Evolutionary conservation across 768 basidiomycete genomes (phyloP).

Genomic region (Lentinula sp.): DNA sequence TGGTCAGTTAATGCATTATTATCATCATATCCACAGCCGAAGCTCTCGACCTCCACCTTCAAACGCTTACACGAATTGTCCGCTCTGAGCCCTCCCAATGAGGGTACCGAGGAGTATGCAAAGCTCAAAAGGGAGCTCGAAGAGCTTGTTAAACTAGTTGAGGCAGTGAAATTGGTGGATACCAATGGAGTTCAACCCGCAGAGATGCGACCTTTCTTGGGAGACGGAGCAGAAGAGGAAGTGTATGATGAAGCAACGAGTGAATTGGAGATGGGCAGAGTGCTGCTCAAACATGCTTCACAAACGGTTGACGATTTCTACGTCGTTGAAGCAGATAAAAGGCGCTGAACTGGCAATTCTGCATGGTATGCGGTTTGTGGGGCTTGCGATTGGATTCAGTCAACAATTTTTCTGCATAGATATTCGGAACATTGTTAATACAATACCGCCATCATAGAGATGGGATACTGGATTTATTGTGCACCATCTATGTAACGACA

Average conservation of each 20-base stretch:
- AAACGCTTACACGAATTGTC: constrained; percentile 65
- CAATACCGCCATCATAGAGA: too few relatives aligned
- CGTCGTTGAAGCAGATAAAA: constrained; percentile 50
- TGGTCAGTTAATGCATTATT: constrained; percentile 80
- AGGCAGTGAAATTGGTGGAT: constrained; percentile 69
- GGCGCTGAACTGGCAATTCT: constrained; percentile 5
- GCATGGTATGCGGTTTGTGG: neutral
- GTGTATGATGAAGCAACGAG: constrained; percentile 10
- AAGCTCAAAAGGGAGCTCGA: constrained; percentile 56
- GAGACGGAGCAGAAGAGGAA: constrained; percentile 29
- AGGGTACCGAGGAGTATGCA: constrained; percentile 47
- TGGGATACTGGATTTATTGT: too few relatives aligned
- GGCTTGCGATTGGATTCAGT: neutral
- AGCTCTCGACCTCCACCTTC: constrained; percentile 50
- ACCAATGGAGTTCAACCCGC: constrained; percentile 27
- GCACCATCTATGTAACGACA: too few relatives aligned
- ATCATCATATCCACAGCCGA: constrained; percentile 70
- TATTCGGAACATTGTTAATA: too few relatives aligned
- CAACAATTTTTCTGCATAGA: neutral
- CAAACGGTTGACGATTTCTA: constrained; percentile 52
- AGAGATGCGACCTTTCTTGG: constrained; percentile 32
- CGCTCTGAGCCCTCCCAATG: constrained; percentile 61
- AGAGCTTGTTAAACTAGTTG: constrained; percentile 70
- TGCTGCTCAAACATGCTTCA: constrained; percentile 45
- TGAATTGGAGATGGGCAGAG: constrained; percentile 28